Percentiles rank a stretch among this genome's conserved stretches.
Evolutionary conservation across 2,329 filamentous ascomycete species (phyloP).

Genomic region (Calonectria henricotiae): DNA sequence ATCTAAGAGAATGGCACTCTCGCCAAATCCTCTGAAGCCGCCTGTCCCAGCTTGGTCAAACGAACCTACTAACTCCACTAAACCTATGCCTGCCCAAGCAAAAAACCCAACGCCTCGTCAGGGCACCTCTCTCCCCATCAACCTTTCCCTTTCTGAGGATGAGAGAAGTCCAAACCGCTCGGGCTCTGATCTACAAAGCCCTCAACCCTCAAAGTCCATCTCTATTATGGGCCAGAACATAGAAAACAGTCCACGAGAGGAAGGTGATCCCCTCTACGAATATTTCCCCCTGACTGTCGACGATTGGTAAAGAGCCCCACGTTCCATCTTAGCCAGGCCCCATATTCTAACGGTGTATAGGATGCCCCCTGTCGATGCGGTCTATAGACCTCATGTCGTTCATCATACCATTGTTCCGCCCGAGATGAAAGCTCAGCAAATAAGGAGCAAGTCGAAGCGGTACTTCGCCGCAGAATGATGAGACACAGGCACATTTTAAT

Average conservation of each 20-base stretch:
- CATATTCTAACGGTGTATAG: slow-evolving; percentile 56
- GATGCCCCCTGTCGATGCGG: slow-evolving; percentile 91
- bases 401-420: slow-evolving; percentile 85
- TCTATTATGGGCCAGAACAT: slow-evolving; percentile 56
- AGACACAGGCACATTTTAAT: slow-evolving; percentile 36
- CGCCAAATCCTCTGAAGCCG: slow-evolving; percentile 67
- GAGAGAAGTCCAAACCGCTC: slow-evolving; percentile 72
- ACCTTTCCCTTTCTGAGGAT: slow-evolving; percentile 73
- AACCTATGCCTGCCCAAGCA: slow-evolving; percentile 42
- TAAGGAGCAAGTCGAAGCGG: slow-evolving; percentile 77
- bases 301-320: slow-evolving; percentile 75
- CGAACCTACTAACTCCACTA: slow-evolving; percentile 54
- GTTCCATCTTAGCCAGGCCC: slow-evolving; percentile 27
- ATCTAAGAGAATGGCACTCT: slow-evolving; percentile 69
- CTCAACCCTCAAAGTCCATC: slow-evolving; percentile 63
- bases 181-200: slow-evolving; percentile 68
- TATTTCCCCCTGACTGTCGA: slow-evolving; percentile 94
- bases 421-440: slow-evolving; percentile 79
- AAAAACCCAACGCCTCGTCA: slow-evolving; percentile 51
- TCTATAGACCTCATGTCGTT: slow-evolving; percentile 93
- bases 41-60: slow-evolving; percentile 69
- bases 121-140: slow-evolving; percentile 62
- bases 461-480: slow-evolving; percentile 79
- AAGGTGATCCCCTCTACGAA: slow-evolving; percentile 89
- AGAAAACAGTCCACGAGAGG: slow-evolving; percentile 79